These are phyloP conservation scores for Lactarius trivialis DNA, from an alignment of 768 basidiomycete species.

Conservation along the genomic window DNA sequence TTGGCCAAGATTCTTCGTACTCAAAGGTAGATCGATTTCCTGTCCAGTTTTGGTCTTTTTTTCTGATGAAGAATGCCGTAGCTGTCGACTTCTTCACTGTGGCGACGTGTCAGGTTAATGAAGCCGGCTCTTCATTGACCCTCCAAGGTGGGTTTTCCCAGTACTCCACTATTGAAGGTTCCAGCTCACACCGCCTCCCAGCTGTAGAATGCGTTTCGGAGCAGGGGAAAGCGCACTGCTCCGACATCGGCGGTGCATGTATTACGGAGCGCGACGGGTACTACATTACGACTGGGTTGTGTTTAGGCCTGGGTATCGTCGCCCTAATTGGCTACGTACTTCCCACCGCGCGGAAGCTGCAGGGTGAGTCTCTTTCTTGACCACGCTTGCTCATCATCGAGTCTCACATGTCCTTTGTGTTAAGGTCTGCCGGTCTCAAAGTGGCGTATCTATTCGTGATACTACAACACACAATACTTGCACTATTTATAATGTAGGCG, in stretches of 20 bases:
- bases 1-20: slow-evolving; percentile 93
- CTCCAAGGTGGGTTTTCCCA: slow-evolving; percentile 43
- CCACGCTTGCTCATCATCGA: not conserved
- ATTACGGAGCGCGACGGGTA: slow-evolving; percentile 87
- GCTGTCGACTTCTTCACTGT: slow-evolving; percentile 85
- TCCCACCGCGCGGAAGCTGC: slow-evolving; percentile 78
- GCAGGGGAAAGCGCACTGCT: slow-evolving; percentile 75
- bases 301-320: slow-evolving; percentile 67
- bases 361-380: slow-evolving; percentile 49
- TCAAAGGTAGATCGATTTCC: slow-evolving; percentile 54
- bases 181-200: slow-evolving; percentile 28
- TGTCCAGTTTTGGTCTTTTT: not conserved
- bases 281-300: slow-evolving; percentile 76
- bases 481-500: not conserved
- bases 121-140: slow-evolving; percentile 44
- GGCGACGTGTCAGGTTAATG: slow-evolving; percentile 73
- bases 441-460: slow-evolving; percentile 58
- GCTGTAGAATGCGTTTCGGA: slow-evolving; percentile 90
- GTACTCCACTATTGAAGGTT: not conserved
- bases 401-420: not conserved
- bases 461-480: not conserved
- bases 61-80: slow-evolving; percentile 28
- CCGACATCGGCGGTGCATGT: slow-evolving; percentile 70
- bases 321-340: slow-evolving; percentile 71
- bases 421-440: slow-evolving; percentile 60